Conservation (phyloP, 208 protist species). For the Borovskyia barvae region DNA sequence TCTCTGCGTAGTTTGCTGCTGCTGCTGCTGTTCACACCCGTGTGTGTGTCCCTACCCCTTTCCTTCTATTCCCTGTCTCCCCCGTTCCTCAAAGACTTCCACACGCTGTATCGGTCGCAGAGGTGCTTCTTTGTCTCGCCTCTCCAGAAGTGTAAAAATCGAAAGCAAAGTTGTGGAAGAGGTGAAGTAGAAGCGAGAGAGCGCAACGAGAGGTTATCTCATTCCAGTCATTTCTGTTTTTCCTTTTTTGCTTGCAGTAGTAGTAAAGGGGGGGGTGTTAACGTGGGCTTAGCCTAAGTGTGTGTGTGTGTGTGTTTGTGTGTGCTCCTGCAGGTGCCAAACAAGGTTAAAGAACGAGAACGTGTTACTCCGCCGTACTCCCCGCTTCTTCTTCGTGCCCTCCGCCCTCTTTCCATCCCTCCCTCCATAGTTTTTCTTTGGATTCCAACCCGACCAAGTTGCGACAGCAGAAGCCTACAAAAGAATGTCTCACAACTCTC, state of each 20-base stretch:
- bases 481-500: conserved; percentile 23
- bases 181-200: too few species aligned
- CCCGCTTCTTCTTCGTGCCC: neutral
- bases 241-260: neutral
- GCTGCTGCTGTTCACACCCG: neutral
- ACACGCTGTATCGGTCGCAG: too few species aligned
- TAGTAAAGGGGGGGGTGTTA: neutral
- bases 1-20: neutral
- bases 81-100: too few species aligned
- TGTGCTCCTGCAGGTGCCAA: too few species aligned
- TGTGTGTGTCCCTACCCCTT: neutral
- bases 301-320: too few species aligned
- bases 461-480: neutral
- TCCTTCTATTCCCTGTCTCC: too few species aligned
- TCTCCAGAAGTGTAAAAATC: neutral
- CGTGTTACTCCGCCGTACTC: neutral
- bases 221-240: neutral
- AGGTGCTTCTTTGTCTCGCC: neutral
- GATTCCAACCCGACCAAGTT: neutral
- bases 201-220: too few species aligned
- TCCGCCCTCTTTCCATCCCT: neutral
- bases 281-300: too few species aligned
- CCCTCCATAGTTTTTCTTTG: neutral
- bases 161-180: neutral
- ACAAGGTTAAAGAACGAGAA: too few species aligned